phyloP scores from a whole-genome alignment of 768 basidiomycete genomes.

The Podaxis sp. region DNA sequence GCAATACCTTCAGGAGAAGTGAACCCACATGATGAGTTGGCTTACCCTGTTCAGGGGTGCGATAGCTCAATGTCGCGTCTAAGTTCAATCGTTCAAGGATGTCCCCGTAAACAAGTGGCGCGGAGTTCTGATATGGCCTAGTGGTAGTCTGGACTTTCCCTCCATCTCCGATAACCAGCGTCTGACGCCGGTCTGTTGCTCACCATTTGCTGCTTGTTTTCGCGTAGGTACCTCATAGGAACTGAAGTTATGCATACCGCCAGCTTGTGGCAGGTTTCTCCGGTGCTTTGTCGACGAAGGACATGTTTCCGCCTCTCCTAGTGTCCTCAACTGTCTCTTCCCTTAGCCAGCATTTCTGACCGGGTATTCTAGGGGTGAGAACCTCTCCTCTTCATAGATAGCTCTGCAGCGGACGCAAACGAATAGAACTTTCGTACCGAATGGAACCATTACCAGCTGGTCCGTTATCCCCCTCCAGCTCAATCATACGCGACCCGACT shows the following conservation, averaged over 20 bases:
- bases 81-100: neutral
- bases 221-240: neutral
- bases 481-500: neutral
- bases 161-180: conserved; percentile 3
- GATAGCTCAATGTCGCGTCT: neutral
- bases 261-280: neutral
- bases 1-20: neutral
- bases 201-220: neutral
- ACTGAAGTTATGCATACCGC: neutral
- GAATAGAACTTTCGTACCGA: neutral
- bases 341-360: neutral
- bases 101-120: neutral
- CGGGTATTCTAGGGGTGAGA: neutral
- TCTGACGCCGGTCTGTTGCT: neutral
- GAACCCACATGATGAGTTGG: neutral
- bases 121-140: neutral
- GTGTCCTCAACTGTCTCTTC: no score
- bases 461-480: conserved; percentile 1
- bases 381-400: neutral
- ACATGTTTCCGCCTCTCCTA: no score
- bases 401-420: neutral
- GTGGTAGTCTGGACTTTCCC: neutral
- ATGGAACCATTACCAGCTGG: neutral
- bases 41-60: neutral
- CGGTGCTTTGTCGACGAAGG: no score